Base-by-base conservation (phyloP, 2,329 filamentous ascomycete genomes). In the Ploettnerulaceae sp. region DNA sequence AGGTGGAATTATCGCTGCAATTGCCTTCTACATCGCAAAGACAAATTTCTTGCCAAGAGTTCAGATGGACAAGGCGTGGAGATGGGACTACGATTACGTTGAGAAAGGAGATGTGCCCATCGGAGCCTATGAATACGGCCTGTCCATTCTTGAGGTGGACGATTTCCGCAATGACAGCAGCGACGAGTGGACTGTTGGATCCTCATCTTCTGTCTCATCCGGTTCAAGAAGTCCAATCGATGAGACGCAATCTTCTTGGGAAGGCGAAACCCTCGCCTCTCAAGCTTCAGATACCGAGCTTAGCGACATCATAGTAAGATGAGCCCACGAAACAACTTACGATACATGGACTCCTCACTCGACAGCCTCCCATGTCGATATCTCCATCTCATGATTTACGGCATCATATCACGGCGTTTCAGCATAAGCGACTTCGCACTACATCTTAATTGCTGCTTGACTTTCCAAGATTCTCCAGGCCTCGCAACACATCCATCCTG, bases 11-110 rank as follows among this genome's bases (percentile, higher is more conserved):
- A 73, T 89, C 49, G 85, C 89, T 18, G 83, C 83, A 9, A 72
- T 85, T 40, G 81, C 85, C 48, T 97, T 88, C 73, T 95, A 91
- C 69, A 79, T 89, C 51, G 80, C 86, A 47, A 86, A 87, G 63
- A 78, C 83, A 32, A 81, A 82, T 49, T 95, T 88, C 71, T 69
- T 97, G 33, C 90, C 91, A 3, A 81, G 85, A 50, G 75, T 87
- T 49, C 91, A 96, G 67, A 67, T 76, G 41, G 89, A 89, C 68
- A 96, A 96, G 76, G 76, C 77, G 57, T 88, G 86, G 68, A 81
- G 91, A 52, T 97, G 90, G 89, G 87, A 96, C 58, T 96, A 97
- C 68, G 90, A 96, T 61, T 95, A 89, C 58, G 82, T 95, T 51
- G 90, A 96, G 70, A 69, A 84, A 48, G 91, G 91, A 58, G 85